These are phyloP conservation scores for Plenodomus lindquistii DNA, from an alignment of 2,329 filamentous ascomycete species.

Conservation along the genomic window DNA sequence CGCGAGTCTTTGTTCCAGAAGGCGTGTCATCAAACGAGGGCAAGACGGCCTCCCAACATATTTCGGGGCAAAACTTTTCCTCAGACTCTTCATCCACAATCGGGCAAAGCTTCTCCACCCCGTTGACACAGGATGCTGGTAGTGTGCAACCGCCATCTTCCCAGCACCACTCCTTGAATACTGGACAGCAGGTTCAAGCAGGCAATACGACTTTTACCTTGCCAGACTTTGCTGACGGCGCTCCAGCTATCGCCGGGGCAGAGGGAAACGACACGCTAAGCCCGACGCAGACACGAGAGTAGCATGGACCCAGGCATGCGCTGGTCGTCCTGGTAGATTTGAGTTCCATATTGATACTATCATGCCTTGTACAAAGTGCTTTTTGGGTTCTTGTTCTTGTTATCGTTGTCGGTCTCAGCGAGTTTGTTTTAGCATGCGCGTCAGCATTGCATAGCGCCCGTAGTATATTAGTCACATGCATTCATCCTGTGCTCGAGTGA, in stretches of 20 bases:
- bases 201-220: conserved; percentile 24
- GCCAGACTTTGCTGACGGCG: conserved; percentile 19
- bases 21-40: neutral
- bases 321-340: too few species aligned
- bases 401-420: too few species aligned
- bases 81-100: conserved; percentile 6
- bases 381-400: too few species aligned
- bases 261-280: conserved; percentile 9
- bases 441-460: conserved; percentile 22
- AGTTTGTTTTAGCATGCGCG: conserved; percentile 20
- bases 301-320: too few species aligned
- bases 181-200: conserved; percentile 12
- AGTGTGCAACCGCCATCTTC: conserved; percentile 1
- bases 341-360: too few species aligned
- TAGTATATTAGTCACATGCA: conserved; percentile 1
- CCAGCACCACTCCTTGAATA: neutral
- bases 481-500: neutral
- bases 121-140: neutral
- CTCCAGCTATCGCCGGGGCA: neutral
- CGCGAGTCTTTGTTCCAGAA: conserved; percentile 2
- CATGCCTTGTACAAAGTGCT: too few species aligned
- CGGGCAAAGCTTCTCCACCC: conserved; percentile 4
- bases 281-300: conserved; percentile 12
- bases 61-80: conserved; percentile 5
- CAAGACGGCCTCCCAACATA: conserved; percentile 3